Conservation (phyloP, 306 rosid genomes). For the Urtica urens region DNA sequence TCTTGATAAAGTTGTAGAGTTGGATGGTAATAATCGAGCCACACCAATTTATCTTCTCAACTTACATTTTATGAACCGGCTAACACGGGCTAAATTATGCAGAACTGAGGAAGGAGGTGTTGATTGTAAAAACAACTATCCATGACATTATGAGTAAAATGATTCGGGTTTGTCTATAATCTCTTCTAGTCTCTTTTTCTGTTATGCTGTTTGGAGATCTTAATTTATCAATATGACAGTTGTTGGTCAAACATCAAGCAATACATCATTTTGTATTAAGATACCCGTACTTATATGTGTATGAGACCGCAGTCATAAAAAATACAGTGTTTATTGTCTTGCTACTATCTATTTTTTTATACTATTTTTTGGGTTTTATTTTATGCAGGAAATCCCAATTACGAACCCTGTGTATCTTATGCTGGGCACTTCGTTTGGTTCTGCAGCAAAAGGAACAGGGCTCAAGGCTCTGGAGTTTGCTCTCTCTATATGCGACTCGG, state of each 20-base stretch:
- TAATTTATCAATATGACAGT: not conserved
- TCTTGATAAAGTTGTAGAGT: slow-evolving; percentile 80
- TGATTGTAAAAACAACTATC: slow-evolving; percentile 85
- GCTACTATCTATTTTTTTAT: too few relatives aligned
- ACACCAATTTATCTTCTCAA: slow-evolving; percentile 3
- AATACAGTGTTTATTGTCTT: too few relatives aligned
- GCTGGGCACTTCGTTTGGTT: slow-evolving; percentile 94
- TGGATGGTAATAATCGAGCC: slow-evolving; percentile 57
- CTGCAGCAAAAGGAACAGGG: slow-evolving; percentile 98
- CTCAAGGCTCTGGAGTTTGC: slow-evolving; percentile 99
- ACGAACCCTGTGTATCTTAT: slow-evolving; percentile 83
- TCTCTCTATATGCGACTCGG: slow-evolving; percentile 83
- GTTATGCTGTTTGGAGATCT: not conserved
- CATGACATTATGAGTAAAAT: slow-evolving; percentile 88
- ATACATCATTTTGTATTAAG: too few relatives aligned
- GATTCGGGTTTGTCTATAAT: slow-evolving; percentile 45
- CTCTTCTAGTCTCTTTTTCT: not conserved
- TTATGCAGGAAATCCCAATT: slow-evolving; percentile 84
- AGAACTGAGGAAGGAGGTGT: slow-evolving; percentile 82
- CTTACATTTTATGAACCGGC: slow-evolving; percentile 13
- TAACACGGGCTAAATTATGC: slow-evolving; percentile 27
- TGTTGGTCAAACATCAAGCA: not conserved
- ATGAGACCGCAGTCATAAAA: too few relatives aligned
- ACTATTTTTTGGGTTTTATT: slow-evolving; percentile 20
- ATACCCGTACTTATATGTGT: too few relatives aligned